Percentiles rank a stretch among this genome's conserved stretches.
Conservation (phyloP, 1,284 basidiomycete species). For the Ustilago loliicola region DNA sequence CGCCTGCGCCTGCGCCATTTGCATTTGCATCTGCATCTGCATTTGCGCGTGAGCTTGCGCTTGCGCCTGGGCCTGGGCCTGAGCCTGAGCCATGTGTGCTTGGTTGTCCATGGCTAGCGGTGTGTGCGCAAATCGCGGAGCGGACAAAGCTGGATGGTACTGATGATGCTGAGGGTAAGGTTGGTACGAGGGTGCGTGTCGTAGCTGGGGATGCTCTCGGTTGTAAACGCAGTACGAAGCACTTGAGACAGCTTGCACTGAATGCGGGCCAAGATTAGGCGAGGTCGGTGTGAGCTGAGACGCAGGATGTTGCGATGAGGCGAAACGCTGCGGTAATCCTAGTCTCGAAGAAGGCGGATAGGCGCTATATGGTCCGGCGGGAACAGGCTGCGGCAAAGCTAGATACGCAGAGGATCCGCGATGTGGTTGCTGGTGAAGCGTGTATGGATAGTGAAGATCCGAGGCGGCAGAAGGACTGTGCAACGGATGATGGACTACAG, state of each 20-base stretch:
- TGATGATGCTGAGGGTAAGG: slow-evolving; percentile 18
- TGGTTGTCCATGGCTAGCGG: slow-evolving; percentile 38
- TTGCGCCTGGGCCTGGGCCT: slow-evolving; percentile 58
- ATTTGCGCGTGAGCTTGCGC: slow-evolving; percentile 45
- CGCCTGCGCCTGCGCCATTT: slow-evolving; percentile 48
- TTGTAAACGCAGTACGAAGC: neutral
- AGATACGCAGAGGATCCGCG: neutral
- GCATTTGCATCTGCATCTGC: slow-evolving; percentile 47
- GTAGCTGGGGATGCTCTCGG: slow-evolving; percentile 29
- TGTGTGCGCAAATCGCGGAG: slow-evolving; percentile 15
- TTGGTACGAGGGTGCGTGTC: slow-evolving; percentile 31
- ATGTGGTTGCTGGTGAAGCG: slow-evolving; percentile 7
- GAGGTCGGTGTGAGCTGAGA: slow-evolving; percentile 4
- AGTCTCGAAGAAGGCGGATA: neutral
- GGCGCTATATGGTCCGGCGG: neutral
- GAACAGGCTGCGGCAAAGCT: neutral
- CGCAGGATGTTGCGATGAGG: neutral
- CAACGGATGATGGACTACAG: slow-evolving; percentile 8
- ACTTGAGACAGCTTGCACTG: neutral
- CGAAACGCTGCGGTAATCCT: neutral
- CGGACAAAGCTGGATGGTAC: neutral
- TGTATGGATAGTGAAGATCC: slow-evolving; percentile 6
- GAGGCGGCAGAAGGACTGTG: neutral
- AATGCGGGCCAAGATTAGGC: neutral
- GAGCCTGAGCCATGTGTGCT: slow-evolving; percentile 46